Evolutionary conservation across 305 asterid species (phyloP), one percentile per base, ranked within the genome.

Genomic region (Fraxinus latifolia): DNA sequence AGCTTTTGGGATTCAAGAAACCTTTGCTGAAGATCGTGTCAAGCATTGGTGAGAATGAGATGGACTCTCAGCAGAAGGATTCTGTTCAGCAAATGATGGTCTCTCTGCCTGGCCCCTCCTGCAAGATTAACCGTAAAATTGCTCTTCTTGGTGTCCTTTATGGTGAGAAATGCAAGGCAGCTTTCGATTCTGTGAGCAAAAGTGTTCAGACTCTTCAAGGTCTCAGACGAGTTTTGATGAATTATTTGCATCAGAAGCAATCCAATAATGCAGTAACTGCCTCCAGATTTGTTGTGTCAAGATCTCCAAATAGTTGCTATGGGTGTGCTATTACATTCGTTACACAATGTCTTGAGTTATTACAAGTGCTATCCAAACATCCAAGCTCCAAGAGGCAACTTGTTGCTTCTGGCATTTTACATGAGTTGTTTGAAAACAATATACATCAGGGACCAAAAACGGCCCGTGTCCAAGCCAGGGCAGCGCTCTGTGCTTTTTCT

Each of bases 51-150:
- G 99, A 96, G 91, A 96, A 92, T 87, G 99, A 96, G 84, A 93
- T 95, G 97, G 99, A 96, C 83, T 93, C 99, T 81, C 99, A 95
- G 86, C 99, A 96, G 91, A 96, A 96, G 88, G 99, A 96, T 88
- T 95, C 99, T 62, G 98, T 96, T 87, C 99, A 95, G 87, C 99
- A 96, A 84, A 96, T 96, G 99, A 96, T 96, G 97, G 98, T 93
- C 77, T 96, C 99, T 71, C 89, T 96, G 87, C 97, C 99, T 60
- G 99, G 99, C 23, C 99, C 99, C 77, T 95, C 99, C 81, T 93
- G 97, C 91, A 96, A 96, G 91, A 93, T 95, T 90, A 96, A 96
- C 87, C 98, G 99, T 72, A 96, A 96, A 86, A 95, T 96, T 91
- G 98, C 98, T 82, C 99, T 96, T 88, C 97, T 96, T 82, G 99